Conservation (phyloP, 495 filamentous ascomycete species). For the Astrothelium macrocarpum region DNA sequence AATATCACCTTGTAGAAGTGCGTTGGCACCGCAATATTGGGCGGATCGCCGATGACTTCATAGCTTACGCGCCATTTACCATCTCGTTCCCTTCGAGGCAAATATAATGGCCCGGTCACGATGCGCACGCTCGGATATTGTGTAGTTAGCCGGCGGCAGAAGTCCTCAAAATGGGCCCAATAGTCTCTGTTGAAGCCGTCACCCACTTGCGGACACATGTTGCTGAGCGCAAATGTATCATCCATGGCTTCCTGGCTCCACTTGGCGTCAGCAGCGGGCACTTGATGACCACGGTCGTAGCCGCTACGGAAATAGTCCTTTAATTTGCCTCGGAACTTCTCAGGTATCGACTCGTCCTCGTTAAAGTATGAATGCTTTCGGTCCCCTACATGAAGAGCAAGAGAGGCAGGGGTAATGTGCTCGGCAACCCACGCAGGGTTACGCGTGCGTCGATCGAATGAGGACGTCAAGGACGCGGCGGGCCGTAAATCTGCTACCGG, state of each 20-base stretch:
- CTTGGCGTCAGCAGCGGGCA: constrained; percentile 93
- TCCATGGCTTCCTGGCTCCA: constrained; percentile 93
- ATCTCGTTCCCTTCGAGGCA: constrained; percentile 70
- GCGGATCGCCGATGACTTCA: constrained; percentile 92
- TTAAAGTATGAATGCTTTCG: constrained; percentile 72
- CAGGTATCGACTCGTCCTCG: constrained; percentile 71
- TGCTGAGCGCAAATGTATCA: constrained; percentile 80
- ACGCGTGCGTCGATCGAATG: constrained; percentile 82
- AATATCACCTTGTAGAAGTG: constrained; percentile 99
- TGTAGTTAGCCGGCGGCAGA: constrained; percentile 71
- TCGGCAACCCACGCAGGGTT: constrained; percentile 95
- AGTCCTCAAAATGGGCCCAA: constrained; percentile 98
- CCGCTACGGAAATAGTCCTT: constrained; percentile 89
- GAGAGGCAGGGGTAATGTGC: constrained; percentile 88
- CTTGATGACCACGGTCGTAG: constrained; percentile 64
- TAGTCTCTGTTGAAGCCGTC: constrained; percentile 97
- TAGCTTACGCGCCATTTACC: constrained; percentile 92
- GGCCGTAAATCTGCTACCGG: constrained; percentile 74
- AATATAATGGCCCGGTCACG: constrained; percentile 87
- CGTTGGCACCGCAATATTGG: constrained; percentile 90
- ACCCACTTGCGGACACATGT: constrained; percentile 97
- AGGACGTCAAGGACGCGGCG: constrained; percentile 63
- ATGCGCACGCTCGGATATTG: constrained; percentile 83
- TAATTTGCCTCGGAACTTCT: constrained; percentile 79
- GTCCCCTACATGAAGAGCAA: constrained; percentile 65